Percentiles rank a stretch among this genome's conserved stretches.
phyloP scores from a whole-genome alignment of 2,329 filamentous ascomycete genomes.

The Simplicillium aogashimaense region DNA sequence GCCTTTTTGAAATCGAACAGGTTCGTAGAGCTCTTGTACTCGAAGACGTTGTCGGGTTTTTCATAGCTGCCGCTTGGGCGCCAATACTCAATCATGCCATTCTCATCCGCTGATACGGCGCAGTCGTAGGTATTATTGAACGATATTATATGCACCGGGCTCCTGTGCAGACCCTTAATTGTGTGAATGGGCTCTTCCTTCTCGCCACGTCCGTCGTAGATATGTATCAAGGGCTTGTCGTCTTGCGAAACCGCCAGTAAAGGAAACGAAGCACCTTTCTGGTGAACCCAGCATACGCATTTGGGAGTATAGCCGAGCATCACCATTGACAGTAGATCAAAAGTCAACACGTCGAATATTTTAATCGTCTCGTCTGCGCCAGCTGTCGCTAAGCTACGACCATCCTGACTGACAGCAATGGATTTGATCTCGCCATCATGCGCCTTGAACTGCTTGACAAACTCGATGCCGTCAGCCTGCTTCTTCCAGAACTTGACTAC shows the following conservation, averaged over 20 bases:
- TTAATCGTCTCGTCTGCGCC: constrained; percentile 72
- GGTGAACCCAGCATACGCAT: constrained; percentile 87
- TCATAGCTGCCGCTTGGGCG: constrained; percentile 69
- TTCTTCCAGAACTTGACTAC: constrained; percentile 99
- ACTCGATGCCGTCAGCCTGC: constrained; percentile 79
- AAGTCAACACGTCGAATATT: constrained; percentile 75
- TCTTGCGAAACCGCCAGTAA: constrained; percentile 76
- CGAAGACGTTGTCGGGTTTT: constrained; percentile 85
- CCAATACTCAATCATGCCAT: constrained; percentile 97
- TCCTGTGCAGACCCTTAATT: constrained; percentile 70
- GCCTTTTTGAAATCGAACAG: constrained; percentile 96
- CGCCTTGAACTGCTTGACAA: constrained; percentile 94
- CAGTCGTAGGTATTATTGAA: constrained; percentile 88
- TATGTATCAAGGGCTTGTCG: constrained; percentile 58
- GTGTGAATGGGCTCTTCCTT: constrained; percentile 66
- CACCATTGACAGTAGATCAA: constrained; percentile 77
- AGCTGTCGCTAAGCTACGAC: constrained; percentile 84
- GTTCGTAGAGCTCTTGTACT: constrained; percentile 87
- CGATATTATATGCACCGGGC: constrained; percentile 71
- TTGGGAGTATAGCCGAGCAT: constrained; percentile 66
- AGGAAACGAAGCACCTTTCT: constrained; percentile 76
- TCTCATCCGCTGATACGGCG: constrained; percentile 79
- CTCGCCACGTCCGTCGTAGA: constrained; percentile 88
- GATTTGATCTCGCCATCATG: constrained; percentile 77
- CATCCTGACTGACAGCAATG: constrained; percentile 80